These are phyloP conservation scores for Amphichorda felina DNA, from an alignment of 2,329 filamentous ascomycete species.

Conservation along the genomic window DNA sequence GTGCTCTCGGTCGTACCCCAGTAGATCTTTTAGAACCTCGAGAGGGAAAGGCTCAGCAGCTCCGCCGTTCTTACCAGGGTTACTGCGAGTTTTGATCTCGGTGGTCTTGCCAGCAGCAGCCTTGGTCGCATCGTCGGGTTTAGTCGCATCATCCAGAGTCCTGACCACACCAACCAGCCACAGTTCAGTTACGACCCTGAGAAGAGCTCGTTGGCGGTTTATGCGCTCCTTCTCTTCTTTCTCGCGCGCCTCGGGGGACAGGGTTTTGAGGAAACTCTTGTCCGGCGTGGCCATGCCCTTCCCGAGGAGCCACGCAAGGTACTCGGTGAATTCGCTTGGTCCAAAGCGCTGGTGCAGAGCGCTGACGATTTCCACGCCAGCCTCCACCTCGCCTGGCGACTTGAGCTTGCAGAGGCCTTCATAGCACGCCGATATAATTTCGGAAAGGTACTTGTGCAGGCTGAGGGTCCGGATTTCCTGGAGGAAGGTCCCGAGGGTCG, in stretches of 20 bases:
- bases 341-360: conserved; percentile 95
- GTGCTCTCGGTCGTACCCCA: conserved; percentile 89
- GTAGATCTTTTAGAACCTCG: conserved; percentile 92
- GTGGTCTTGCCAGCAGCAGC: conserved; percentile 50
- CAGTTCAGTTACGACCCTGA: conserved; percentile 86
- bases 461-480: conserved; percentile 85
- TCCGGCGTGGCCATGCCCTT: conserved; percentile 87
- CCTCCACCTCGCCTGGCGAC: conserved; percentile 79
- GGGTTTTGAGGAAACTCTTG: conserved; percentile 65
- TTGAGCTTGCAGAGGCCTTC: conserved; percentile 90
- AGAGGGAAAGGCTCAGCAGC: conserved; percentile 87
- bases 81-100: conserved; percentile 42
- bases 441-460: conserved; percentile 90
- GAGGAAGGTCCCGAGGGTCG: conserved; percentile 72
- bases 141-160: conserved; percentile 59
- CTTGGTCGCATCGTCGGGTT: conserved; percentile 51
- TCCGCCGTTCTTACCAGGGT: conserved; percentile 45
- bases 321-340: conserved; percentile 78
- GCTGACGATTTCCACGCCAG: conserved; percentile 85
- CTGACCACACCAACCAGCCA: conserved; percentile 87
- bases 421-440: conserved; percentile 92
- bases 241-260: conserved; percentile 74
- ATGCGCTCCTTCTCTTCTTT: conserved; percentile 93
- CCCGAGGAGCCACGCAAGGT: conserved; percentile 84
- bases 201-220: conserved; percentile 69